Evolutionary conservation across 2,329 filamentous ascomycete species (phyloP).

Genomic region (Venturia nashicola): DNA sequence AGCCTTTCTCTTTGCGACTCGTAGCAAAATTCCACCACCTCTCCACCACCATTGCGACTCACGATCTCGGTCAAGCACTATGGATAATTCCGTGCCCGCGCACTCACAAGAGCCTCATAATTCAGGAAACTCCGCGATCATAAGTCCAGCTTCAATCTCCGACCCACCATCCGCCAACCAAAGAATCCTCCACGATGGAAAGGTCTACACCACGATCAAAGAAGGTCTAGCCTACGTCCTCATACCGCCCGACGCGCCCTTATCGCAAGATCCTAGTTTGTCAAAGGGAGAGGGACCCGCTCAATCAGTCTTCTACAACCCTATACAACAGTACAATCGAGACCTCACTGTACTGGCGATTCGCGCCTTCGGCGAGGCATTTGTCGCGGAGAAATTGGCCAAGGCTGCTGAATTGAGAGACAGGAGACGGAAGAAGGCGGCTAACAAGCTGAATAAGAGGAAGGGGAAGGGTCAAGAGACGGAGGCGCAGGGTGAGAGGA

Average conservation of each 20-base stretch:
- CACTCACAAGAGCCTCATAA: not conserved
- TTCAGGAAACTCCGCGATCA: not conserved
- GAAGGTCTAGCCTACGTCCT: conserved; percentile 60
- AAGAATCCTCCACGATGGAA: conserved; percentile 33
- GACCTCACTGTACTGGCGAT: conserved; percentile 90
- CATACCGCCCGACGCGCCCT: conserved; percentile 41
- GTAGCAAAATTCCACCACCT: not conserved
- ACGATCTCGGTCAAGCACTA: not conserved
- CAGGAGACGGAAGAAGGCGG: conserved; percentile 15
- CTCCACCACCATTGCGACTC: not conserved
- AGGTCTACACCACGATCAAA: conserved; percentile 47
- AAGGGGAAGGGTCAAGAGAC: not conserved
- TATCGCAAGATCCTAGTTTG: conserved; percentile 33
- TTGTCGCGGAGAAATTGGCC: conserved; percentile 22
- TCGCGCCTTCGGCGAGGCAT: conserved; percentile 69
- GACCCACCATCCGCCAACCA: conserved; percentile 7
- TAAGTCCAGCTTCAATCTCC: not conserved
- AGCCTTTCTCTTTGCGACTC: not conserved
- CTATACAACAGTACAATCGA: conserved; percentile 97
- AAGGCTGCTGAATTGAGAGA: conserved; percentile 25
- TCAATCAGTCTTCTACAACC: conserved; percentile 92
- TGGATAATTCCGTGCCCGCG: not conserved
- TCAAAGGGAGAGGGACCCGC: conserved; percentile 32
- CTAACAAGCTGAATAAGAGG: conserved; percentile 15
- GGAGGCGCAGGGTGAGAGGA: not conserved